Evolutionary conservation across 495 filamentous ascomycete genomes (phyloP), one percentile per base, ranked within the genome.

Genomic region (Letharia columbiana): DNA sequence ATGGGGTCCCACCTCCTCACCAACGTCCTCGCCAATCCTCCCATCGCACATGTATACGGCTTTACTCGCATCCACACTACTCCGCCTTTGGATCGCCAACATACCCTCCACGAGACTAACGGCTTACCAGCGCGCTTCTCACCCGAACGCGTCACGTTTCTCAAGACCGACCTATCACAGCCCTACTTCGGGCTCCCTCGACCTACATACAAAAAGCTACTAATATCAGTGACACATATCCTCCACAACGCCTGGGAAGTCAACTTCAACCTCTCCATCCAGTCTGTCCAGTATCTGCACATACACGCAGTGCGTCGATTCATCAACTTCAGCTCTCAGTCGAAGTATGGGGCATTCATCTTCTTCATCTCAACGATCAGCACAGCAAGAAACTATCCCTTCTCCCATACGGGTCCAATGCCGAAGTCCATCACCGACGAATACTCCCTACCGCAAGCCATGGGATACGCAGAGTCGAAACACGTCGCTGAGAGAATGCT

Each of bases 321-420:
- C 9, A 77, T 81, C n/a, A 75, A 83, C 62, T 84, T 88, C 52
- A 72, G 77, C 52, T 61, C 70, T 12, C 66, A 71, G 18, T 77
- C 82, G 2, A 58, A 69, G 1, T 72, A 77, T 57, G 65, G 73
- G 0, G 77, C 84, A 0, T 76, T 74, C 5, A 70, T 87, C 1
- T 72, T 83, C 12, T 87, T 87, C 70, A 76, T 86, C 37, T 86
- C 83, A 4, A 82, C 81, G 33, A 81, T 86, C 54, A 76, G 75
- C 57, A 77, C 78, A 0, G 56, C 13, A 12, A 54, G 47, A 9
- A 4, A 33, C 5, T 54, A 13, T 5, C 18, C 33, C 15, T 8
- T 3, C 23, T 28, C 17, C 13, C 41, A 67, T 15, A 12, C 11
- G 7, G 65, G 40, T 17, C 15, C 44, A 28, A 39, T 67, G 18